Base-by-base conservation (phyloP, 2,329 filamentous ascomycete genomes). In the Colletotrichum musae region DNA sequence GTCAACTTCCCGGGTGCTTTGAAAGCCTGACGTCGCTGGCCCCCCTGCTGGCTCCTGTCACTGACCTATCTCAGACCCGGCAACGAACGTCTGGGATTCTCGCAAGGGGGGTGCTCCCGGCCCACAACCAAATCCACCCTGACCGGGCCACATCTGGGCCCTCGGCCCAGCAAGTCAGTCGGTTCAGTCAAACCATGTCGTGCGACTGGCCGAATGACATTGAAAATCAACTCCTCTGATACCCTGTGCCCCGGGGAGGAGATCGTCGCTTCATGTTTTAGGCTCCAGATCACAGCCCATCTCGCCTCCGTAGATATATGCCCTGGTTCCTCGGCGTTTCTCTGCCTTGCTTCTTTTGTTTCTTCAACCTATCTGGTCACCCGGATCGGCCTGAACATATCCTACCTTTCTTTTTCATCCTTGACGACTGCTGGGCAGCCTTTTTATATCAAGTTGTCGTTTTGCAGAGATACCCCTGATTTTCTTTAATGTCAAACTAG, bases 221-320 rank as follows among this genome's bases (percentile, higher is more conserved):
- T 10, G 32, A 10, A 43, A 15, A 3, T 43, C 41, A 5, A 43
- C 41, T 15, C 13, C 26, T 43, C 12, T 28, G 21, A 10, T 16
- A 36, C 36, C 41, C 41, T n/a, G 15, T 7, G 32, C 6, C 32
- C 59, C 15, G 18, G 52, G 16, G 24, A 18, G 15, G 6, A 59
- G 56, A 66, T 60, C 66, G 61, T 36, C 56, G 43, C 41, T 66
- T 50, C 36, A 66, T 60, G 66, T 66, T 60, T 60, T 59, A 57
- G 36, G 18, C 66, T 32, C 32, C 43, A 45, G 56, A 69, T 57
- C 51, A 43, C 3, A 12, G 18, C 15, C 3, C 15, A 28, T 41
- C n/a, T 12, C 2, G 7, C 45, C 10, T 52, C 32, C 24, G 32
- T n/a, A 66, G 59, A 61, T 58, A 69, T 69, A 61, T 52, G 32